Percentiles rank a stretch among this genome's conserved stretches.
Evolutionary conservation across 1,139 yeast species (phyloP).

Genomic region (Geotrichum candidum): DNA sequence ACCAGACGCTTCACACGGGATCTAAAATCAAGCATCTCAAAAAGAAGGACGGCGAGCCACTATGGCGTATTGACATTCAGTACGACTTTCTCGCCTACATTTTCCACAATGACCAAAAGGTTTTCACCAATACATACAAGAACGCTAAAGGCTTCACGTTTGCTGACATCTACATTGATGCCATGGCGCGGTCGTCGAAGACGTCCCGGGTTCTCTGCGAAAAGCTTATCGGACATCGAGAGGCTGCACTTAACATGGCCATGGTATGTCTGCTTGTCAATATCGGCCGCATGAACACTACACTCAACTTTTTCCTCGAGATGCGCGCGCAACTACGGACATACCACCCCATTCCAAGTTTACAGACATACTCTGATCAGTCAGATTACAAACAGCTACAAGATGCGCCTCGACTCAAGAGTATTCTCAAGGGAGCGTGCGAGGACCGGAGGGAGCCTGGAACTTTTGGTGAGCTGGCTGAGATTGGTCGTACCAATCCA

Average conservation of each 20-base stretch:
- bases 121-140: conserved; percentile 59
- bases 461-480: conserved; percentile 44
- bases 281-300: conserved; percentile 90
- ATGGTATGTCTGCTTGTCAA: conserved; percentile 83
- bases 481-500: conserved; percentile 52
- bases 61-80: conserved; percentile 84
- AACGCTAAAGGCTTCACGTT: conserved; percentile 47
- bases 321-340: conserved; percentile 92
- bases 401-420: conserved; percentile 89
- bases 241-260: conserved; percentile 67
- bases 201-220: conserved; percentile 80
- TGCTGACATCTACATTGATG: conserved; percentile 76
- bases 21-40: conserved; percentile 63
- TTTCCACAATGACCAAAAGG: conserved; percentile 56
- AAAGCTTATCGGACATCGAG: conserved; percentile 52
- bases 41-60: conserved; percentile 87
- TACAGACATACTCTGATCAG: conserved; percentile 60
- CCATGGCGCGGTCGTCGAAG: conserved; percentile 76
- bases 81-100: conserved; percentile 65
- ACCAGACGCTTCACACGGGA: conserved; percentile 31
- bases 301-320: conserved; percentile 92
- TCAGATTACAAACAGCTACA: conserved; percentile 68
- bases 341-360: conserved; percentile 85
- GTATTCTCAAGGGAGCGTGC: conserved; percentile 75
- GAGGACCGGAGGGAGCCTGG: conserved; percentile 51